A percentile compares a stretch with the other conserved stretches of the same genome.
phyloP scores from a whole-genome alignment of 768 basidiomycete genomes.

The Russula earlei region DNA sequence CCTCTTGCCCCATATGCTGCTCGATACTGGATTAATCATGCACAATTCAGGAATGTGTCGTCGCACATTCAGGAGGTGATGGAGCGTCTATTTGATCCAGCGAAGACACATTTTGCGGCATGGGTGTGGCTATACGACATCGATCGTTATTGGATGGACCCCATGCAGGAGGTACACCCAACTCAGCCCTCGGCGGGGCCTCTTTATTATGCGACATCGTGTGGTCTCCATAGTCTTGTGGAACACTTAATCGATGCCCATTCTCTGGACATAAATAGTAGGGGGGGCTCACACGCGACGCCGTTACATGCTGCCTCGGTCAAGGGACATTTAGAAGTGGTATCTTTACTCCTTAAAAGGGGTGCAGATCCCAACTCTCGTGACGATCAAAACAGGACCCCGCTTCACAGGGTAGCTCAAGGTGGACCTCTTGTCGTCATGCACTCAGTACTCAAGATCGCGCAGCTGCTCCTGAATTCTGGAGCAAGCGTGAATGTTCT shows the following conservation, averaged over 20 bases:
- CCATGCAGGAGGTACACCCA: not conserved
- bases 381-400: not conserved
- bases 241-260: not conserved
- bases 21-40: constrained; percentile 2
- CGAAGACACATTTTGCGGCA: not conserved
- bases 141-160: not conserved
- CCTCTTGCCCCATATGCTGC: not conserved
- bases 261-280: not conserved
- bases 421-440: not conserved
- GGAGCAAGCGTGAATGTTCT: not conserved
- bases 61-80: not conserved
- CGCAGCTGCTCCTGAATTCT: not conserved
- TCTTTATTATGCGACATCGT: constrained; percentile 1
- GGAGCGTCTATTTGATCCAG: not conserved
- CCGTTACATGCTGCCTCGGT: not conserved
- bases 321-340: not conserved
- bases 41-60: not conserved
- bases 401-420: not conserved
- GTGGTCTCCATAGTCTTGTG: not conserved
- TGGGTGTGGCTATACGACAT: constrained; percentile 7
- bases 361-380: not conserved
- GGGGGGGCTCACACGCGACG: not conserved
- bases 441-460: not conserved
- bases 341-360: not conserved
- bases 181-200: not conserved